phyloP scores from a whole-genome alignment of 495 filamentous ascomycete genomes.

The Neurospora sp. region DNA sequence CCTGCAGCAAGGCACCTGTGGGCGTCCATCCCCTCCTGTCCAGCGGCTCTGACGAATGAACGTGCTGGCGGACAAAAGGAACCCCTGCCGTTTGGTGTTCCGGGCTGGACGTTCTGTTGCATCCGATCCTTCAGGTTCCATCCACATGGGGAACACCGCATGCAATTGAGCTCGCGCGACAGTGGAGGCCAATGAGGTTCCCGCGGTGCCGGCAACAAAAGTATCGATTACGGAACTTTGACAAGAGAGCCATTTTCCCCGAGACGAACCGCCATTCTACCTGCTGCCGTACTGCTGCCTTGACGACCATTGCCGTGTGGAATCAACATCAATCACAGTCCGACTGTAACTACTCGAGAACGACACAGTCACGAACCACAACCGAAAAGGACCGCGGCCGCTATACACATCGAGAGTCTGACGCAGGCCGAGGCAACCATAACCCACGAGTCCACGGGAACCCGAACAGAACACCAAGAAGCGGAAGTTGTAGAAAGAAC shows the following conservation, averaged over 20 bases:
- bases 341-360: not conserved
- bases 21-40: not conserved
- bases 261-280: not conserved
- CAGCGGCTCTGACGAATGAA: not conserved
- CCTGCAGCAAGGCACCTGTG: not conserved
- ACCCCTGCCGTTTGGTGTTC: not conserved
- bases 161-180: constrained; percentile 1
- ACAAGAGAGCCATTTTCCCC: not conserved
- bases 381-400: not conserved
- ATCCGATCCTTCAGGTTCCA: not conserved
- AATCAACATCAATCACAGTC: not conserved
- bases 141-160: not conserved
- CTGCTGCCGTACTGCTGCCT: not conserved
- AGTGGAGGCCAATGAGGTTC: constrained; percentile 15
- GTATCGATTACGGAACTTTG: not conserved
- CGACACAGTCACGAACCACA: not conserved
- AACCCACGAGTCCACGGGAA: not conserved
- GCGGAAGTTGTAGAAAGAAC: not conserved
- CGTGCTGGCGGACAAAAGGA: not conserved
- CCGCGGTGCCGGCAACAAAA: constrained; percentile 1
- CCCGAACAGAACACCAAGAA: constrained; percentile 3
- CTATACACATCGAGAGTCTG: not conserved
- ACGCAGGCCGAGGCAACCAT: not conserved
- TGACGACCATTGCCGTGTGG: not conserved
- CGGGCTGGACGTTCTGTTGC: not conserved